These are phyloP conservation scores for Piloderma croceum DNA, from an alignment of 768 basidiomycete genomes.

Conservation along the genomic window DNA sequence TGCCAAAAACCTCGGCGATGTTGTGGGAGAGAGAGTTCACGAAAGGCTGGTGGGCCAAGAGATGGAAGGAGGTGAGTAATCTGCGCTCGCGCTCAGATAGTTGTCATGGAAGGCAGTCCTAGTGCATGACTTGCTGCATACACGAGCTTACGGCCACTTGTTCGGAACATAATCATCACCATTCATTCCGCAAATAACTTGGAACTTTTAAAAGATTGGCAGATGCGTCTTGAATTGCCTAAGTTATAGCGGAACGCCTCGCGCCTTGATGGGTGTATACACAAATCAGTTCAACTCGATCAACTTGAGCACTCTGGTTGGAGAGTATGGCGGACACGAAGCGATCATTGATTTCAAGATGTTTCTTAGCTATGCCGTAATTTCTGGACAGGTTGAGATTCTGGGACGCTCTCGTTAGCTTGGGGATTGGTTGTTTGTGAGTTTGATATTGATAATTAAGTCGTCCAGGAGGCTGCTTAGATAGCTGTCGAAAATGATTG, in stretches of 20 bases:
- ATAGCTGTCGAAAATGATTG: too few relatives aligned
- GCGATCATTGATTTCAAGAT: constrained; percentile 2
- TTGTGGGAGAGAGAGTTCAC: constrained; percentile 8
- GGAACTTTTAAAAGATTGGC: constrained; percentile 1
- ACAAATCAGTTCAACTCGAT: constrained; percentile 1
- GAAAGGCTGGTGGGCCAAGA: constrained; percentile 1
- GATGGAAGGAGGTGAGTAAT: constrained; percentile 9
- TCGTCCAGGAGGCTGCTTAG: too few relatives aligned
- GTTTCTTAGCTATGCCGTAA: neutral
- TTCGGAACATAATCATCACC: constrained; percentile 1
- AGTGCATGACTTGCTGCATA: constrained; percentile 11
- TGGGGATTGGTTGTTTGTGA: too few relatives aligned
- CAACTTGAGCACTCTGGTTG: constrained; percentile 3
- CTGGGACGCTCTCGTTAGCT: neutral
- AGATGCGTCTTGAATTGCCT: constrained; percentile 6
- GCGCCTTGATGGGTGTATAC: constrained; percentile 5
- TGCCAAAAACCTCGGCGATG: constrained; percentile 7
- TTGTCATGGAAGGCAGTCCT: constrained; percentile 9
- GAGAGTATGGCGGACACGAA: constrained; percentile 6
- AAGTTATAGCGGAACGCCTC: constrained; percentile 3
- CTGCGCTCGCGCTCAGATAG: neutral
- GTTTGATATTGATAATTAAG: too few relatives aligned
- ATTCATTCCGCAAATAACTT: constrained; percentile 2
- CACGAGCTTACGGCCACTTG: constrained; percentile 9
- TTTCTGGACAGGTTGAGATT: constrained; percentile 2